Evolutionary conservation across 2,329 filamentous ascomycete genomes (phyloP), one percentile per base, ranked within the genome.

Genomic region (Hypoxylon sp.): DNA sequence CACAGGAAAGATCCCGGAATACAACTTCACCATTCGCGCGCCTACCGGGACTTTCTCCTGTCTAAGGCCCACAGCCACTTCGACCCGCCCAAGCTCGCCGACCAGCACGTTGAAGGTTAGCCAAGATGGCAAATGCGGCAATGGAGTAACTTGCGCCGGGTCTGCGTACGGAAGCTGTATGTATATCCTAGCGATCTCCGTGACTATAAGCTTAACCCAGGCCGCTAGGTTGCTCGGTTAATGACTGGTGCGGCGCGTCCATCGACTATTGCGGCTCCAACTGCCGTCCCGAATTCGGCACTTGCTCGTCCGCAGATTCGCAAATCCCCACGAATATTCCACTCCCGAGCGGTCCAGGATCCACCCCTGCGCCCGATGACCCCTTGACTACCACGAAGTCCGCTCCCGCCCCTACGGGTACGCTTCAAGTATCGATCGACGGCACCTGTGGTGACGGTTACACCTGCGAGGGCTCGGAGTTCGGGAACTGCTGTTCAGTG

Each of bases 401-500:
- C 25, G 70, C 50, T 25, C 37, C 75, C 22, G 53, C 73, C 7
- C 73, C 74, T 3, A 75, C 70, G 22, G 56, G 69, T 31, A 70
- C 73, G 2, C 70, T 72, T 14, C 27, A 72, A 31, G 65, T 73
- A 30, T 77, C 75, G 14, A 42, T 68, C 37, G 75, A 77, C 42
- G 76, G 76, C 48, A 65, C 44, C 55, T 78, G 77, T 20, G 76
- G 76, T 22, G 70, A 70, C 44, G 73, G 71, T 20, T 53, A 71
- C 53, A 78, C 77, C 13, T 78, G 77, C 55, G 62, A 73, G 20
- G 77, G 77, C 27, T 78, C 77, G 2, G 62, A 42, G 30, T 78
- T 71, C 54, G 77, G 77, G 10, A 75, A 74, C 49, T 78, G 77
- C 49, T 79, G 77, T 63, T 79, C 77, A 60, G 67, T 65, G 73